These are phyloP conservation scores for Lactifluus echinatus DNA, from an alignment of 768 basidiomycete genomes.

Conservation along the genomic window DNA sequence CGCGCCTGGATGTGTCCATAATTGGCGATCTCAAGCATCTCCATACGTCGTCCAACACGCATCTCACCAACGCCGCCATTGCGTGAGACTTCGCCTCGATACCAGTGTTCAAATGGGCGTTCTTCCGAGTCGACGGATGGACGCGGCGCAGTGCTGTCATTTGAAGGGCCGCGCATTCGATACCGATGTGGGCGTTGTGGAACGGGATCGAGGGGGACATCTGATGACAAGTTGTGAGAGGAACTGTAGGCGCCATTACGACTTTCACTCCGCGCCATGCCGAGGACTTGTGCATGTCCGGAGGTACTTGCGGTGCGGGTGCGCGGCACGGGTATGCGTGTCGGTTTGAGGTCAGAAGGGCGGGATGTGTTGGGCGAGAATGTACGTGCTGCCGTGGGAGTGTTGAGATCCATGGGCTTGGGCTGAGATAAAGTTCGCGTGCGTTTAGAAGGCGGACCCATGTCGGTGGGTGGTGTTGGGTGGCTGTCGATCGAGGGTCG, in stretches of 20 bases:
- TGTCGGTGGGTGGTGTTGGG: conserved; percentile 10
- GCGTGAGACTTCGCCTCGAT: conserved; percentile 75
- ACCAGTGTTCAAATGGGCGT: conserved; percentile 83
- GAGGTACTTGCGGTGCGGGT: conserved; percentile 35
- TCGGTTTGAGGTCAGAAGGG: conserved; percentile 30
- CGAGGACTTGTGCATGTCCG: conserved; percentile 26
- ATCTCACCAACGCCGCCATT: conserved; percentile 88
- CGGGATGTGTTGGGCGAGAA: conserved; percentile 29
- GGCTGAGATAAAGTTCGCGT: conserved; percentile 61
- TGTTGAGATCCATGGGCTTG: conserved; percentile 34
- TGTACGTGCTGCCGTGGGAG: conserved; percentile 28
- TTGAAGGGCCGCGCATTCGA: conserved; percentile 37
- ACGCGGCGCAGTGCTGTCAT: conserved; percentile 31
- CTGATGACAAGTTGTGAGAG: neutral
- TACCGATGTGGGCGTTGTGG: conserved; percentile 34
- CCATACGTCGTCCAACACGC: conserved; percentile 60
- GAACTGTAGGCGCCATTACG: conserved; percentile 23
- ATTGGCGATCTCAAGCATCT: conserved; percentile 85
- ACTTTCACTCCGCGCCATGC: conserved; percentile 26
- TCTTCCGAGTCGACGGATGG: conserved; percentile 71
- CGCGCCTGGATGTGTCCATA: conserved; percentile 49
- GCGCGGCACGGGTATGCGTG: conserved; percentile 43
- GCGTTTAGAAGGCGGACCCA: conserved; percentile 33
- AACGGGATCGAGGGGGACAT: neutral
- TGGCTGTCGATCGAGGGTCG: conserved; percentile 25